A percentile compares a stretch with the other conserved stretches of the same genome.
These are phyloP conservation scores for Diutina sp. DNA, from an alignment of 1,139 yeast genomes.

Conservation along the genomic window DNA sequence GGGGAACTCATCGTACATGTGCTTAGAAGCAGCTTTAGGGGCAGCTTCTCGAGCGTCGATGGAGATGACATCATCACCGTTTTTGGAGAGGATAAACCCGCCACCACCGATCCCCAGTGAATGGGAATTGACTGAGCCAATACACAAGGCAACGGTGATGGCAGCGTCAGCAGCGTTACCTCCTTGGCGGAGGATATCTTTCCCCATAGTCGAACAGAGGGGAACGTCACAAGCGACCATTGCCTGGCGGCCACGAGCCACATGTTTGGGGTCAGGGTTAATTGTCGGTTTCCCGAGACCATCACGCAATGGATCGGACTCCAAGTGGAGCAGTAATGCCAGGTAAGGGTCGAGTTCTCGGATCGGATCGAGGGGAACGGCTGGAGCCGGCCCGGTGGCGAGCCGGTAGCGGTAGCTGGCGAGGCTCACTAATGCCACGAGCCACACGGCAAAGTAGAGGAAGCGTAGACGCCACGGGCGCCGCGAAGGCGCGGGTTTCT, in stretches of 20 bases:
- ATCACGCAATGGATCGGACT: constrained; percentile 16
- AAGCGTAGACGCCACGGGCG: not conserved
- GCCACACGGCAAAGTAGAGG: not conserved
- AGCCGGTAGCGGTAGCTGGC: not conserved
- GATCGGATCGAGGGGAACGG: not conserved
- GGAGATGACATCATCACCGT: constrained; percentile 32
- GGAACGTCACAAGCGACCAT: constrained; percentile 74
- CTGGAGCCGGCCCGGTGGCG: not conserved
- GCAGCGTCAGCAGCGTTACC: constrained; percentile 89
- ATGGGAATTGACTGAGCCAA: constrained; percentile 73
- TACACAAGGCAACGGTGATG: constrained; percentile 76
- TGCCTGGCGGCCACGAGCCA: constrained; percentile 26
- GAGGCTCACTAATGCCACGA: not conserved
- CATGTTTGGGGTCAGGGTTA: constrained; percentile 17
- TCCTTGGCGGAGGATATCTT: constrained; percentile 45
- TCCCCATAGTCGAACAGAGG: constrained; percentile 59
- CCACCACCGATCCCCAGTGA: constrained; percentile 95
- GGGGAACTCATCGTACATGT: constrained; percentile 47
- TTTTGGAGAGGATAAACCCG: constrained; percentile 52
- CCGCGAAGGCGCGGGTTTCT: not conserved
- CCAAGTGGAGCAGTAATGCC: not conserved
- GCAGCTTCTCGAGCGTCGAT: constrained; percentile 89
- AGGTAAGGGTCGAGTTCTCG: not conserved
- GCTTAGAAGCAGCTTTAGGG: constrained; percentile 44
- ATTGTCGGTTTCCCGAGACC: constrained; percentile 23